phyloP scores from a whole-genome alignment of 257 asterid genomes.

The Ilex asprella region DNA sequence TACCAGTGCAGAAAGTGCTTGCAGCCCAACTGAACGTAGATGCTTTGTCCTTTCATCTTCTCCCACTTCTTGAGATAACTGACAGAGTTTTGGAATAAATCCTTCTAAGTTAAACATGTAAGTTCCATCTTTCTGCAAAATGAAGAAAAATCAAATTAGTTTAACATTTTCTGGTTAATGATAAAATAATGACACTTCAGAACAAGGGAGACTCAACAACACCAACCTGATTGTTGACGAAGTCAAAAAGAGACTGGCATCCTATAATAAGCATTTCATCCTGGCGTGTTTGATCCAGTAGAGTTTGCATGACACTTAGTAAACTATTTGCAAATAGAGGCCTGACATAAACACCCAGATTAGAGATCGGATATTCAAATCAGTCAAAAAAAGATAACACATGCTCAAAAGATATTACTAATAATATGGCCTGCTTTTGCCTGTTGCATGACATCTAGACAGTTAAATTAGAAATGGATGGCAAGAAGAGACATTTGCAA shows the following conservation, averaged over 20 bases:
- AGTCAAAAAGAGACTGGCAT: conserved; percentile 85
- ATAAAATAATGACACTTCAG: background rate
- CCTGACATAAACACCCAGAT: conserved; percentile 39
- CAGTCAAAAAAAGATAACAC: no score
- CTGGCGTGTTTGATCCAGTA: conserved; percentile 79
- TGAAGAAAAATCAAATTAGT: conserved; percentile 14
- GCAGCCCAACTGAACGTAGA: conserved; percentile 66
- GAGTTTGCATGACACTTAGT: conserved; percentile 58
- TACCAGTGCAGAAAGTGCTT: conserved; percentile 90
- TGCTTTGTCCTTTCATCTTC: conserved; percentile 54
- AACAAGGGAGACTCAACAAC: conserved; percentile 7
- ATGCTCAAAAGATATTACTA: no score
- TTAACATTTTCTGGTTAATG: background rate
- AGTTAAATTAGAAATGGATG: no score
- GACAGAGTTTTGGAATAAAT: conserved; percentile 85
- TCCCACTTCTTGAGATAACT: conserved; percentile 86
- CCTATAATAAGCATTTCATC: conserved; percentile 78
- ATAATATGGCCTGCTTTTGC: no score
- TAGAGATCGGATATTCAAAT: background rate
- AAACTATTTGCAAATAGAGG: conserved; percentile 86
- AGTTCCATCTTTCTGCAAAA: conserved; percentile 74
- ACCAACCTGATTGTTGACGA: conserved; percentile 92
- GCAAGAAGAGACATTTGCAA: no score
- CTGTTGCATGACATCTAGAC: no score
- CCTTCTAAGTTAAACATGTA: conserved; percentile 85